Base-by-base conservation (phyloP, 345 rosid species). In the Sisymbrium irio region DNA sequence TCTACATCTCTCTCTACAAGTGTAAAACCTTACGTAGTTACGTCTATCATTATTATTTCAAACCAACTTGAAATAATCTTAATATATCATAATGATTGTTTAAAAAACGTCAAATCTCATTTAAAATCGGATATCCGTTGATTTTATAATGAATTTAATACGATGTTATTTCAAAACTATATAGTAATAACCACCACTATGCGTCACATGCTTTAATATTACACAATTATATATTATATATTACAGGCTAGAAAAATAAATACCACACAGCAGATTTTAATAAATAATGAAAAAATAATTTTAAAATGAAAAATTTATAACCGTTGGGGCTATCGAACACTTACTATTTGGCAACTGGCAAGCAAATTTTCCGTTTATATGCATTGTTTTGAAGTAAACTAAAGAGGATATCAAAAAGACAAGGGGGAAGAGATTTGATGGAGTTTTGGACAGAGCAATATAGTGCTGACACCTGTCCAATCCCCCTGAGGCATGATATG, bases 391-490 rank as follows among this genome's bases (percentile, higher is more conserved):
- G 19, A 30, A 19, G 67, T 14, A 58, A 65, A 39, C 42, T 6
- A 37, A 59, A 47, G 42, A 75, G 37, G 68, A 58, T 39, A 41
- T 50, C 5, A n/a, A 54, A 67, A 75, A 25, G 61, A 36, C 55
- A 18, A 15, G 15, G 6, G 11, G 11, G 27, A 22, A 13, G 10
- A 70, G 51, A 69, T 62, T 45, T 35, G 58, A 69, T 36, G 11
- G 44, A 63, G 32, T 57, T 64, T 63, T 67, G 67, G 72, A 71
- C 80, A 65, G 56, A 57, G 62, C 68, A 58, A 71, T 49, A 32
- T 9, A 6, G 0, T 64, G 49, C 22, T 71, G 80, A 65, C 80
- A 77, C 57, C 54, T 77, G 80, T 65, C 67, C 63, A 46, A 39
- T 71, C 80, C 72, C 59, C 39, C 36, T 39, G 60, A 25, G 46